Evolutionary conservation across 2,329 filamentous ascomycete species (phyloP).

Genomic region (Helotiales sp.): DNA sequence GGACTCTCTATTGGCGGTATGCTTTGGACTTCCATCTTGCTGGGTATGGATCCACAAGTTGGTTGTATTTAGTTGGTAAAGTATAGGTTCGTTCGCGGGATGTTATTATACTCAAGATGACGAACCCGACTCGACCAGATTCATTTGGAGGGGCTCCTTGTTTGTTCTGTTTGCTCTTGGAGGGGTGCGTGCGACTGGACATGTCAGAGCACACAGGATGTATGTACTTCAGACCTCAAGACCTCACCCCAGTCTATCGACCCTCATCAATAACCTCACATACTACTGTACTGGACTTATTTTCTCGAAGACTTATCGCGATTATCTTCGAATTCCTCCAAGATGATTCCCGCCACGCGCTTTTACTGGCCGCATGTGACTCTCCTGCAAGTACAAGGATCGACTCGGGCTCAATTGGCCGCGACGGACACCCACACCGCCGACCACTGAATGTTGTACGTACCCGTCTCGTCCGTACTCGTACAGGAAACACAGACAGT

Average conservation of each 20-base stretch:
- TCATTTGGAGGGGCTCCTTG: conserved; percentile 12
- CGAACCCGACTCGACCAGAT: not conserved
- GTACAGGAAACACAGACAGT: not conserved
- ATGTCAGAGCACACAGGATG: conserved; percentile 1
- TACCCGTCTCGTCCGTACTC: not conserved
- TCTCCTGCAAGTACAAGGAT: conserved; percentile 29
- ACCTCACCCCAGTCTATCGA: not conserved
- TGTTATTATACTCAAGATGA: conserved; percentile 2
- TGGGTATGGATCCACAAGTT: not conserved
- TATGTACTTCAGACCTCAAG: not conserved
- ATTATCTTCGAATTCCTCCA: not conserved
- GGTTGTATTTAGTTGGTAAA: not conserved
- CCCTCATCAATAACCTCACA: not conserved
- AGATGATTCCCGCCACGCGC: conserved; percentile 8
- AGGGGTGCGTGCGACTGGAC: conserved; percentile 5
- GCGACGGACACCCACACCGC: conserved; percentile 3
- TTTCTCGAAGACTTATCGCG: not conserved
- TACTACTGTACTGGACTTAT: not conserved
- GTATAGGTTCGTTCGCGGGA: not conserved
- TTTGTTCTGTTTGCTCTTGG: not conserved
- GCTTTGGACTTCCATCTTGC: conserved; percentile 6
- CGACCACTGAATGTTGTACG: not conserved
- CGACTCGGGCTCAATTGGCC: conserved; percentile 7
- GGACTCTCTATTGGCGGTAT: not conserved
- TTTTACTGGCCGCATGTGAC: conserved; percentile 21